phyloP scores from a whole-genome alignment of 2,329 filamentous ascomycete species.

The Cordyceps farinosa region DNA sequence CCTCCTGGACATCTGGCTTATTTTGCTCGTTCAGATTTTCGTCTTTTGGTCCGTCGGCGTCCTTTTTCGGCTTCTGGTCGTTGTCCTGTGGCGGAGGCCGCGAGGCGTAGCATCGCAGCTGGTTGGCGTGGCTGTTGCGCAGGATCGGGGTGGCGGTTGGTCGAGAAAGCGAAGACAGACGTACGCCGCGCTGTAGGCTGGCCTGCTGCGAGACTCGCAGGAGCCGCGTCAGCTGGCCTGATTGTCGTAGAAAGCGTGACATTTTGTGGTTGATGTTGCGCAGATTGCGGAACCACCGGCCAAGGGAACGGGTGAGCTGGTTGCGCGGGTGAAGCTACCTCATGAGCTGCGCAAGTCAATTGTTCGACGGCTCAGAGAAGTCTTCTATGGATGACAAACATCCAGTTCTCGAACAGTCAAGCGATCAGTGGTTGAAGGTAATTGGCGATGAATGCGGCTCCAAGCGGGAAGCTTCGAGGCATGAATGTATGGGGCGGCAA shows the following conservation, averaged over 20 bases:
- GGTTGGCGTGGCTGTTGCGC: constrained; percentile 32
- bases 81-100: constrained; percentile 38
- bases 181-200: constrained; percentile 45
- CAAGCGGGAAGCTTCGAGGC: constrained; percentile 12
- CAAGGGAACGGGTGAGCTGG: constrained; percentile 24
- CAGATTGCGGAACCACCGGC: constrained; percentile 34
- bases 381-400: background rate
- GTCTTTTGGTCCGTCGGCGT: constrained; percentile 24
- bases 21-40: constrained; percentile 24
- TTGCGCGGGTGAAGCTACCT: constrained; percentile 27
- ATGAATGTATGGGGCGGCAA: constrained; percentile 13
- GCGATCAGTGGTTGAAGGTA: constrained; percentile 1
- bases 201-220: constrained; percentile 54
- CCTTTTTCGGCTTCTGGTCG: constrained; percentile 27
- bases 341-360: constrained; percentile 30
- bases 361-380: constrained; percentile 19
- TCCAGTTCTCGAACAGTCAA: constrained; percentile 1
- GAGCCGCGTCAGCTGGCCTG: constrained; percentile 62
- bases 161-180: constrained; percentile 30
- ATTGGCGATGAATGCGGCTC: constrained; percentile 12
- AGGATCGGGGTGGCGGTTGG: constrained; percentile 33
- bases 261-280: constrained; percentile 42
- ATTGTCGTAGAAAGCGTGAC: constrained; percentile 64
- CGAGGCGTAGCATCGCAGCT: constrained; percentile 37
- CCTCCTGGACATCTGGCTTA: constrained; percentile 18